Base-by-base conservation (phyloP, 164 flowering plant genomes). In the Sextonia rubra region DNA sequence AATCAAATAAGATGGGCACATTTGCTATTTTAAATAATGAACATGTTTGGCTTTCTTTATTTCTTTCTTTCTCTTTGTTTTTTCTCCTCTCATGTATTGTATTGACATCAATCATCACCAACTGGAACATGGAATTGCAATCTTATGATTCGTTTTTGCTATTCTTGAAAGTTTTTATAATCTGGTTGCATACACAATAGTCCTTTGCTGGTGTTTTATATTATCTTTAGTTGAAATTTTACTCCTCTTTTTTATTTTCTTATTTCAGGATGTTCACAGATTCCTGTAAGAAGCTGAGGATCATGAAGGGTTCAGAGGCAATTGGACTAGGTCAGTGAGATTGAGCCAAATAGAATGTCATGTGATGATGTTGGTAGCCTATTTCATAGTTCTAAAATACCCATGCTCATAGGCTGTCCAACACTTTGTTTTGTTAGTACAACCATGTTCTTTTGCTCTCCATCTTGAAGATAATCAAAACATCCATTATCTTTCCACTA, bases 271-370 rank as follows among this genome's bases (percentile, higher is more conserved):
- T 94, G 97, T 94, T 94, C 72, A 89, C 81, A 69, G 91, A 86
- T 63, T 81, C 97, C 7, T 94, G 98, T 87, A 92, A 86, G 83
- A 88, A 87, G 86, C 78, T 94, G 77, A 88, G 92, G 77, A 94
- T 94, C 64, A 92, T 91, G 97, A 94, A 94, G 77, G 82, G 97
- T 69, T 85, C 93, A 70, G 97, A 94, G 82, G 98, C 98, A 74
- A 94, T 91, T 82, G 98, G 98, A 73, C 81, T 94, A 82, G 97
- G 98, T 93, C 12, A 60, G 80, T 66, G 29, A 52, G 52, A 37
- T 49, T 60, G 11, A 14, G 44, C 47, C 18, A 17, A 29, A 27
- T 9, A 29, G 27, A 27, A 26, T 12, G 20, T 17, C 44, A 15
- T 64, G 44, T 29, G 37, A 64, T 26, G 37, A 29, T 64, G 44